A percentile compares a stretch with the other conserved stretches of the same genome.
Evolutionary conservation across 768 basidiomycete species (phyloP).

Genomic region (Lactarius evosmus): DNA sequence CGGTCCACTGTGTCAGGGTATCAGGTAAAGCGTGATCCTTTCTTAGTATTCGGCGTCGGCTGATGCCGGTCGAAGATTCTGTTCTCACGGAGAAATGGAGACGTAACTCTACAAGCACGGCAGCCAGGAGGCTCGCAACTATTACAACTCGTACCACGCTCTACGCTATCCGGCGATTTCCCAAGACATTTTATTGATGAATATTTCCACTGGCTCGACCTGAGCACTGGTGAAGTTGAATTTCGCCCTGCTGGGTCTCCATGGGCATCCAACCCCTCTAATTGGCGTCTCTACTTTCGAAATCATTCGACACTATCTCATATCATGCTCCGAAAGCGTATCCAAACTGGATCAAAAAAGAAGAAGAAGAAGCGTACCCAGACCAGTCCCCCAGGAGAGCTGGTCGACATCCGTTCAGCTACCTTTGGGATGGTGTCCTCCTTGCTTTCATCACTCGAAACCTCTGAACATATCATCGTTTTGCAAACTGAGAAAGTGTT

Average conservation of each 20-base stretch:
- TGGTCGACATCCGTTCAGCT: slow-evolving; percentile 12
- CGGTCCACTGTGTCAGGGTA: slow-evolving; percentile 6
- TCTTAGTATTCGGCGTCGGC: background rate
- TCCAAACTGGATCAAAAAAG: no score
- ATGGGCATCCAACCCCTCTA: slow-evolving; percentile 33
- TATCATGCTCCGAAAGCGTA: background rate
- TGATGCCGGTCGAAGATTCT: background rate
- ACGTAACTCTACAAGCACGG: slow-evolving; percentile 5
- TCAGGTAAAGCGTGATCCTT: background rate
- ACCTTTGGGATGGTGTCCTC: slow-evolving; percentile 7
- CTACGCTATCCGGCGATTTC: slow-evolving; percentile 32
- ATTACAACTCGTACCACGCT: slow-evolving; percentile 37
- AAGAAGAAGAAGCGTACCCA: background rate
- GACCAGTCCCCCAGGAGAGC: background rate
- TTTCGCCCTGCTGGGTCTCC: slow-evolving; percentile 34
- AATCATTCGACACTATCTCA: background rate
- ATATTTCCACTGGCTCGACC: slow-evolving; percentile 38
- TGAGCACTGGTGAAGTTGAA: slow-evolving; percentile 31
- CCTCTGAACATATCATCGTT: background rate
- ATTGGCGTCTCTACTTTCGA: slow-evolving; percentile 31
- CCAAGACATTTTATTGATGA: slow-evolving; percentile 34
- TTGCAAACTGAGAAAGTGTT: background rate
- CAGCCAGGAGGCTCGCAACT: slow-evolving; percentile 2
- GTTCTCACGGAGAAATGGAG: background rate
- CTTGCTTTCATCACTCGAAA: slow-evolving; percentile 1